Evolutionary conservation across 2,329 filamentous ascomycete genomes (phyloP), one percentile per base, ranked within the genome.

Genomic region (Aspergillus oerlinghausenensis): DNA sequence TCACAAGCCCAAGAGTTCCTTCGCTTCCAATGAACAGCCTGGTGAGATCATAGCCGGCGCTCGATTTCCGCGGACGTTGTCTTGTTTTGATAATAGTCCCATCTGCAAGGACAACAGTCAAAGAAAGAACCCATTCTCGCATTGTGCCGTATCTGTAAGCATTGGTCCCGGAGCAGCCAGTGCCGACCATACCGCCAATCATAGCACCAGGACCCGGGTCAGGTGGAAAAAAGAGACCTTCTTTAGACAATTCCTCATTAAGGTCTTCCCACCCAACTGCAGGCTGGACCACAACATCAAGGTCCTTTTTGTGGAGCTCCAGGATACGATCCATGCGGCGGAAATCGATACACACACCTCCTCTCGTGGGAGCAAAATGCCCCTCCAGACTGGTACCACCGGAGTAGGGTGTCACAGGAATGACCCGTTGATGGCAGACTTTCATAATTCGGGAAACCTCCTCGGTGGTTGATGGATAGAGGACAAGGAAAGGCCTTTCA

Each of bases 141-240:
- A 96, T 96, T 2, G 92, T 96, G 60, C 92, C 92, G 72, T 96
- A 96, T 56, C 92, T 83, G 77, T 95, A 96, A 17, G 92, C 88
- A 71, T 96, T 96, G 14, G 92, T 96, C 57, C 92, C 92, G 4
- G 77, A 79, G 60, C 78, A 80, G 49, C 78, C 77, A 9, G 78
- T 80, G 9, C 78, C 78, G 10, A 80, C 75, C 78, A 80, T 80
- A 55, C 92, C 92, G 56, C 92, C 92, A 65, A 97, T 96, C 87
- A 90, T 90, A 59, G 92, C 92, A 19, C 92, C 91, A 52, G 92
- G 92, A 53, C 92, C 92, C 19, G 92, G 92, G 72, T 96, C 92
- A 0, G 91, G 92, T 23, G 92, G 92, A 76, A 96, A 96, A 80
- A 96, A 96, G 3, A 97, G 82, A 28, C 88, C 88, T 58, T 90